Evolutionary conservation across 108 stramenopile species (phyloP), one percentile per base, ranked within the genome.

Genomic region (Cyclotella choctawhatcheeana): DNA sequence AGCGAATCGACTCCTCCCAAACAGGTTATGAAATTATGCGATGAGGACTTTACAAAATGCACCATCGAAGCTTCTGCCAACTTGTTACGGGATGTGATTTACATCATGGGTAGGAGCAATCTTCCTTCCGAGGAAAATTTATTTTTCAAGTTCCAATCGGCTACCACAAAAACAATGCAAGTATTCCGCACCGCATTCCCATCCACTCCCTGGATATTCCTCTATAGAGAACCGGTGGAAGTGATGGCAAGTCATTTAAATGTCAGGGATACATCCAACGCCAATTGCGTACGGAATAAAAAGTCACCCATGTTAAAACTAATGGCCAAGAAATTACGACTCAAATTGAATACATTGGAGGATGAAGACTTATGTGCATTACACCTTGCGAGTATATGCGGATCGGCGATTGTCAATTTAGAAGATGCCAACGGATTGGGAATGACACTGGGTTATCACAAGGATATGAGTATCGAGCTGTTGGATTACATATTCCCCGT

Each of bases 61-160:
- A 64, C 82, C 0, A 10, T 48, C 0, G 64, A 64, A 33, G 71
- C 56, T 44, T 73, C 85, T 37, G 87, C 83, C 26, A 33, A 74
- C 26, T 56, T 94, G 21, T 62, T 92, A 20, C 51, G 63, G 47
- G 89, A 92, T 77, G 69, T 80, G 27, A 68, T 91, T 1, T 90
- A 85, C 58, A 27, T 94, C 37, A 91, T 91, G 93, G 82, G 86
- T 29, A 86, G 93, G 32, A 74, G 89, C 25, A 74, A 84, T 62
- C 86, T 89, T 79, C 77, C 67, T 2, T 13, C 50, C 26, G 90
- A 95, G 82, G 76, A 81, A 26, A 82, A 82, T 25, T 75, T 94
- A 55, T 97, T 98, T 80, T 94, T 97, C 86, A 99, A 99, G 79
- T 93, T 99, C 58, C 97, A 98, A 82, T 92, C 89, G 18, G 81